Conservation (phyloP, 768 basidiomycete species). For the Tylopilus vinaceipallidus region DNA sequence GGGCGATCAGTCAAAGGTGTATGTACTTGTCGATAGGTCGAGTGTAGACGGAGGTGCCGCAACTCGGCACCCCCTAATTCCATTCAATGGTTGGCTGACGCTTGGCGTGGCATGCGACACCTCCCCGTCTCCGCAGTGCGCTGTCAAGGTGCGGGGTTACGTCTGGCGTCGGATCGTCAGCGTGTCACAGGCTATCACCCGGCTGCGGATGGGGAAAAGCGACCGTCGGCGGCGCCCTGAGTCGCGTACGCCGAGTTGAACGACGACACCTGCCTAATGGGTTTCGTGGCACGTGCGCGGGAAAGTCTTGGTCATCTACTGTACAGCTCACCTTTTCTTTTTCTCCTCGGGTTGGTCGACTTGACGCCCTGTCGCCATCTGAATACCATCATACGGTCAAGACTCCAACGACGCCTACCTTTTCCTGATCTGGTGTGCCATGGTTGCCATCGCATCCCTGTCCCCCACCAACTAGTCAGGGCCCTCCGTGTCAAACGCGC, state of each 20-base stretch:
- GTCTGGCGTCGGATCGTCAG: not conserved
- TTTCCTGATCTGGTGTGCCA: too few relatives aligned
- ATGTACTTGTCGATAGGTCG: too few relatives aligned
- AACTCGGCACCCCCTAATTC: too few relatives aligned
- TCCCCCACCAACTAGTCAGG: slow-evolving; percentile 60
- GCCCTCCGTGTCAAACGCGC: slow-evolving; percentile 39
- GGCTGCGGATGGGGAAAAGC: too few relatives aligned
- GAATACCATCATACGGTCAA: not conserved
- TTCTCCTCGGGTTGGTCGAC: too few relatives aligned
- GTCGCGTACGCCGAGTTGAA: slow-evolving; percentile 4
- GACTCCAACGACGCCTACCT: too few relatives aligned
- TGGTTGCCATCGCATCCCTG: not conserved
- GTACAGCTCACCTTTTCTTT: slow-evolving; percentile 11
- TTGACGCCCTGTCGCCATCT: not conserved
- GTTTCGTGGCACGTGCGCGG: slow-evolving; percentile 5
- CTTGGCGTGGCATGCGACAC: too few relatives aligned
- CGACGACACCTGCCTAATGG: slow-evolving; percentile 24
- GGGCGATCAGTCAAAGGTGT: too few relatives aligned
- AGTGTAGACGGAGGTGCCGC: too few relatives aligned
- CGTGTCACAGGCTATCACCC: not conserved
- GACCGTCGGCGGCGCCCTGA: too few relatives aligned
- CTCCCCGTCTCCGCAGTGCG: too few relatives aligned
- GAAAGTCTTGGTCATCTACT: slow-evolving; percentile 25
- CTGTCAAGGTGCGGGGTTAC: not conserved
- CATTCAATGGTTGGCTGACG: too few relatives aligned